These are phyloP conservation scores for Exserohilum rostratum DNA, from an alignment of 2,329 filamentous ascomycete genomes.

Conservation along the genomic window DNA sequence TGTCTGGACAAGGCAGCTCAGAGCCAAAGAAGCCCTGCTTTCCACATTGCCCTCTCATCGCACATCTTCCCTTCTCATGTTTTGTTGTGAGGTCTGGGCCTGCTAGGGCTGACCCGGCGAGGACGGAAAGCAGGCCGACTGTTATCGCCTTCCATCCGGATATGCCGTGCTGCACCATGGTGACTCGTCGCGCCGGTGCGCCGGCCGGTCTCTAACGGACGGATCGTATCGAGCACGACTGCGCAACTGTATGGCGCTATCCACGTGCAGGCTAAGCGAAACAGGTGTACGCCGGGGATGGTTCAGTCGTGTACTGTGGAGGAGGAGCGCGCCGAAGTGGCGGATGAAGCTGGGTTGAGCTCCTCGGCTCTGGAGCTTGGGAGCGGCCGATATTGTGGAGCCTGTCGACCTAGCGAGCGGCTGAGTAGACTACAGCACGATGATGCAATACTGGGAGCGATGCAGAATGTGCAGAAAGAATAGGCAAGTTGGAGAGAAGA, in stretches of 20 bases:
- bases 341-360: conserved; percentile 16
- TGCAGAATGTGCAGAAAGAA: background rate
- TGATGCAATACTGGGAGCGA: background rate
- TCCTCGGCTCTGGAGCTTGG: background rate
- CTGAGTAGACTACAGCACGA: background rate
- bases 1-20: conserved; percentile 90
- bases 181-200: conserved; percentile 21
- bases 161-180: conserved; percentile 31
- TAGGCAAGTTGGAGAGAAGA: background rate
- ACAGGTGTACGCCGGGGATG: background rate
- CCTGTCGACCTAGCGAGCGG: background rate
- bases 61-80: conserved; percentile 87
- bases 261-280: background rate
- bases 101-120: conserved; percentile 36
- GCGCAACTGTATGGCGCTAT: background rate
- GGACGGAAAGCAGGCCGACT: conserved; percentile 37
- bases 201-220: background rate
- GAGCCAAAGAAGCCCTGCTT: conserved; percentile 89
- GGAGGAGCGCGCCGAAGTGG: conserved; percentile 20
- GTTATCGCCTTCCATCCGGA: conserved; percentile 31
- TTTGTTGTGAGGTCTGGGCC: conserved; percentile 53
- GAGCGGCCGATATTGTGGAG: background rate
- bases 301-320: background rate
- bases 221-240: background rate
- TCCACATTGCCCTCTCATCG: conserved; percentile 89